Base-by-base conservation (phyloP, 345 rosid genomes). In the Mercurialis annua region DNA sequence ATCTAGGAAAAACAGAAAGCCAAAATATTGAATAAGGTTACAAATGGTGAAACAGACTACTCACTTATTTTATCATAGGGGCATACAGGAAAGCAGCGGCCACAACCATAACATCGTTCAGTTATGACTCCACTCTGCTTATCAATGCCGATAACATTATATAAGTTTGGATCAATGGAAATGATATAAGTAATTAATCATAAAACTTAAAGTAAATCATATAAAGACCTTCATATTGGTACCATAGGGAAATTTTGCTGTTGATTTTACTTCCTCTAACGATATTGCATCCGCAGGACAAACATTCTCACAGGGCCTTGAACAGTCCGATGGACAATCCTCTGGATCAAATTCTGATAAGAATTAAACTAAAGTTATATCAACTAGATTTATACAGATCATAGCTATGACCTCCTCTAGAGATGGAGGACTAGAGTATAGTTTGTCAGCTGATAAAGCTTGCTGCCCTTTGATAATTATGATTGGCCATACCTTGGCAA, bases 251-350 rank as follows among this genome's bases (percentile, higher is more conserved):
- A 27, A 59, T 10, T 68, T 66, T 23, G 65, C 64, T 21, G 46
- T 57, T 54, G 73, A 60, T 59, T 55, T 69, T n/a, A 59, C 76
- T 55, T 57, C 62, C 63, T 71, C 47, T 16, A 78, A 43, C 20
- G 69, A 60, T 66, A 83, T 83, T 18, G 90, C 90, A 77, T 76
- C 76, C n/a, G 90, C 88, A 55, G 88, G 88, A 71, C 86, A 86
- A 30, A 83, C 81, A 58, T 14, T 63, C 64, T 83, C 90, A 61
- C 86, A 86, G 27, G 87, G 87, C 70, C 83, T 78, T 46, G 76
- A 57, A 70, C 90, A 86, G 73, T 86, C 85, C 12, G 51, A 46
- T 26, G 90, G 90, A 69, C 90, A 86, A 36, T 86, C 76, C 55
- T 76, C 80, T 11, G 87, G 83, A 78, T 83, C 81, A 59, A 81